These are phyloP conservation scores for Komagataea norvegica DNA, from an alignment of 1,139 yeast genomes.

Conservation along the genomic window DNA sequence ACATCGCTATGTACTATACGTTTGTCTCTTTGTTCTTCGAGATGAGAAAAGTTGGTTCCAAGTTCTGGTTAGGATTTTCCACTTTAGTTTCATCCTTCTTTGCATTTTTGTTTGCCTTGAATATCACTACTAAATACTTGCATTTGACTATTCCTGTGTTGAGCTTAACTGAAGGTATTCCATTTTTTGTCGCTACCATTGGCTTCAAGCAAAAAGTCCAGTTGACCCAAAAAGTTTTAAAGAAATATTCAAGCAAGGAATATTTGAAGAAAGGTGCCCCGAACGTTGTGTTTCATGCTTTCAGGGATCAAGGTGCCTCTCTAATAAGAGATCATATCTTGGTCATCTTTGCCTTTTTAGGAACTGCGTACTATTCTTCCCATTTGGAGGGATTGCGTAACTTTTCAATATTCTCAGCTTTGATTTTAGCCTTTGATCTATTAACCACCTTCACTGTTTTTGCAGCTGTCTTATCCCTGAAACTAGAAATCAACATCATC, in stretches of 20 bases:
- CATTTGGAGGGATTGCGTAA: conserved; percentile 73
- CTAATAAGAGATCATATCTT: conserved; percentile 76
- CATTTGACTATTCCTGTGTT: conserved; percentile 60
- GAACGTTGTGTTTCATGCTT: conserved; percentile 48
- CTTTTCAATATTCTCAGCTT: conserved; percentile 75
- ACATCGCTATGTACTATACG: conserved; percentile 87
- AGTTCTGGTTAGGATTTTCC: conserved; percentile 84
- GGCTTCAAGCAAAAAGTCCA: conserved; percentile 89
- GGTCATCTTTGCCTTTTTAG: conserved; percentile 67
- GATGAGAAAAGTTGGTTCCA: conserved; percentile 79
- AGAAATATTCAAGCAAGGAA: conserved; percentile 34
- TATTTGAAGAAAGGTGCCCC: conserved; percentile 32
- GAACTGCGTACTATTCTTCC: conserved; percentile 65
- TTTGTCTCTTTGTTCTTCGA: conserved; percentile 72
- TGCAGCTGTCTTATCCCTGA: conserved; percentile 80
- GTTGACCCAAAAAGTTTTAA: conserved; percentile 62
- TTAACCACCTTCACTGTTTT: conserved; percentile 77
- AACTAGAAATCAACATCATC: conserved; percentile 85
- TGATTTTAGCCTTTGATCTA: conserved; percentile 70
- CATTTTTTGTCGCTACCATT: conserved; percentile 86
- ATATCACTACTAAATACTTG: conserved; percentile 50
- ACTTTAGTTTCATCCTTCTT: conserved; percentile 77
- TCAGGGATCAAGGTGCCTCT: conserved; percentile 61
- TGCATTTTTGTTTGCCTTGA: conserved; percentile 81
- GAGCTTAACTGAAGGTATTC: conserved; percentile 85